phyloP scores from a whole-genome alignment of 331 rosid species.

The Malus hybrid region DNA sequence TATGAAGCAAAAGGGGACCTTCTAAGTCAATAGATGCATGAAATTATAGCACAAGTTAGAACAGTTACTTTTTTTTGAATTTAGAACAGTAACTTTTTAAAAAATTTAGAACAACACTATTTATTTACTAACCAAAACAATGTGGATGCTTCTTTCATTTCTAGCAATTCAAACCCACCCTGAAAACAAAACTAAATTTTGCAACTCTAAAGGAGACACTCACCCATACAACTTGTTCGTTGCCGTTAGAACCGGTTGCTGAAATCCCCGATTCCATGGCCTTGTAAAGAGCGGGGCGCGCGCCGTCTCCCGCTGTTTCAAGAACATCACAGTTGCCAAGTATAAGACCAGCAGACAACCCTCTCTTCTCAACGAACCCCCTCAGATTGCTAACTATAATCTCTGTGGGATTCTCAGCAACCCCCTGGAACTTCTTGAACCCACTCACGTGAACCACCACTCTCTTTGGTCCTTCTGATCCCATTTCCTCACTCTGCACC shows the following conservation, averaged over 20 bases:
- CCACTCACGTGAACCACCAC: conserved; percentile 71
- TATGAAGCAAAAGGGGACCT: not conserved
- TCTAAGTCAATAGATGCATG: not conserved
- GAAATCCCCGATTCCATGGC: conserved; percentile 50
- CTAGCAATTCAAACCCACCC: not conserved
- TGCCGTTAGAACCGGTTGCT: conserved; percentile 14
- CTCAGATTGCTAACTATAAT: conserved; percentile 47
- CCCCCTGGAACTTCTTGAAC: conserved; percentile 77
- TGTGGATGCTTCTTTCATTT: not conserved
- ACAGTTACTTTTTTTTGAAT: not conserved
- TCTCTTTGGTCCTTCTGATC: conserved; percentile 71
- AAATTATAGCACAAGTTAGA: not conserved
- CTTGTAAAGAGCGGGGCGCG: conserved; percentile 38
- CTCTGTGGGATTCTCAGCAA: conserved; percentile 76
- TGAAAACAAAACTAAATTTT: not conserved
- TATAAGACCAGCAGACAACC: conserved; percentile 54
- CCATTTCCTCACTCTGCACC: conserved; percentile 49
- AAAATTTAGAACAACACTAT: no score
- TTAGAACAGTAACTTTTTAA: no score
- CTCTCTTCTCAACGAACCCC: conserved; percentile 50
- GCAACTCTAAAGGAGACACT: conserved; percentile 17
- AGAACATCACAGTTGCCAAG: conserved; percentile 77
- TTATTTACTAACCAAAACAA: no score
- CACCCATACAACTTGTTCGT: conserved; percentile 72
- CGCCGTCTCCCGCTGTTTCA: conserved; percentile 66